Conservation (phyloP, 148 eudicot genomes). For the Bassia scoparia region DNA sequence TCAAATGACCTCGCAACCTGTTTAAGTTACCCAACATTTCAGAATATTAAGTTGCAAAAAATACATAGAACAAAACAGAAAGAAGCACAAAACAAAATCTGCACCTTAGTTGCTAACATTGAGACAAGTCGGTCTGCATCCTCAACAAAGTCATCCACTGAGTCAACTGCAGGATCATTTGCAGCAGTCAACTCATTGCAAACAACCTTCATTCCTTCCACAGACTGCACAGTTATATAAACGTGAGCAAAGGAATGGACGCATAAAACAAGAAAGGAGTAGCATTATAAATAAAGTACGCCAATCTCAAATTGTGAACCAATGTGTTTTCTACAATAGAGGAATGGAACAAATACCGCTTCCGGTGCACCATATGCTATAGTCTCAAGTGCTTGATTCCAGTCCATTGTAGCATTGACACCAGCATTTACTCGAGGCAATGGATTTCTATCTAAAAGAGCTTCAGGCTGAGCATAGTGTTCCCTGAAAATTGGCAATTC, state of each 20-base stretch:
- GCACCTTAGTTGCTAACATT: slow-evolving; percentile 78
- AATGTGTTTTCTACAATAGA: not conserved
- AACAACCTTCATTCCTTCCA: slow-evolving; percentile 97
- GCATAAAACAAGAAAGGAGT: not conserved
- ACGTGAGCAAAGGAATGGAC: not conserved
- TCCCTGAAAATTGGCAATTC: slow-evolving; percentile 48
- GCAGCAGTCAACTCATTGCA: slow-evolving; percentile 81
- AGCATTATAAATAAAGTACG: not conserved
- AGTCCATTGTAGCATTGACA: slow-evolving; percentile 69
- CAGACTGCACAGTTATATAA: slow-evolving; percentile 56
- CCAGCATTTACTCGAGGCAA: slow-evolving; percentile 44
- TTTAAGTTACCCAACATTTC: not conserved
- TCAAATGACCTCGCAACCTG: slow-evolving; percentile 95
- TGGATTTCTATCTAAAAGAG: slow-evolving; percentile 53
- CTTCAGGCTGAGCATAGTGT: slow-evolving; percentile 55
- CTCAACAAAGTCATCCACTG: slow-evolving; percentile 82
- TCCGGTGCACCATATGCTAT: slow-evolving; percentile 81
- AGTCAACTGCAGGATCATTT: slow-evolving; percentile 37
- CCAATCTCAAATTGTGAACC: not conserved
- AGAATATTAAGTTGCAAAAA: not conserved
- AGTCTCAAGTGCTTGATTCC: slow-evolving; percentile 96
- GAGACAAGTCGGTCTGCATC: slow-evolving; percentile 94
- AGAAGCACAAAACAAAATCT: not conserved
- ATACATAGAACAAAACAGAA: slow-evolving; percentile 1
- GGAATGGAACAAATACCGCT: slow-evolving; percentile 44